Base-by-base conservation (phyloP, 306 rosid genomes). In the Prunus persica region DNA sequence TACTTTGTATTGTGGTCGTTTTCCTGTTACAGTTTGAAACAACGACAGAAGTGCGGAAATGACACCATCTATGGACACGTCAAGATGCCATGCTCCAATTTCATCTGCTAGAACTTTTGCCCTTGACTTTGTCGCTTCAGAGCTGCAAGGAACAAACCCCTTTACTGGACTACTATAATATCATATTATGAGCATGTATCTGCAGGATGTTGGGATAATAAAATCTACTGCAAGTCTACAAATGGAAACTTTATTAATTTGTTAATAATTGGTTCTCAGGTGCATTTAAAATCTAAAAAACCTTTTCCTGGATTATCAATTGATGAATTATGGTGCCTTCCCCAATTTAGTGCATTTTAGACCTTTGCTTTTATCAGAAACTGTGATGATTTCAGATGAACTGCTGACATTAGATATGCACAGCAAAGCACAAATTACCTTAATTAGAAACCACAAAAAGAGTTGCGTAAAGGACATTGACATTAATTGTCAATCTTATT, bases 51-150 rank as follows among this genome's bases (percentile, higher is more conserved):
- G 80, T 22, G 97, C 81, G 19, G 93, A 88, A 46, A 92, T 78
- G 82, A 95, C 93, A 72, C 81, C 88, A 71, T 95, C 99, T 45
- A 95, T 95, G 88, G 82, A 80, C 76, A 95, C 89, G 65, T 94
- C 88, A 80, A 94, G 97, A 87, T 94, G 98, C 98, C 98, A 94
- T 11, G 98, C 80, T 75, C 98, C 98, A 71, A 94, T 84, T 80
- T 94, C 98, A 82, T 86, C 91, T 52, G 97, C 96, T 74, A 94
- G 83, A 49, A 84, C 76, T 86, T 90, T 94, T 45, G 97, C 98
- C 50, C 95, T 83, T 11, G 73, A 81, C 73, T 77, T 89, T 68
- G 98, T 94, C 69, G 79, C 83, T 66, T 90, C 95, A 43, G 97
- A 94, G 83, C 98, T 91, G 91, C 80, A 86, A 85, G 67, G 78